phyloP scores from a whole-genome alignment of 768 basidiomycete species.

The Auricularia auricula-judae region DNA sequence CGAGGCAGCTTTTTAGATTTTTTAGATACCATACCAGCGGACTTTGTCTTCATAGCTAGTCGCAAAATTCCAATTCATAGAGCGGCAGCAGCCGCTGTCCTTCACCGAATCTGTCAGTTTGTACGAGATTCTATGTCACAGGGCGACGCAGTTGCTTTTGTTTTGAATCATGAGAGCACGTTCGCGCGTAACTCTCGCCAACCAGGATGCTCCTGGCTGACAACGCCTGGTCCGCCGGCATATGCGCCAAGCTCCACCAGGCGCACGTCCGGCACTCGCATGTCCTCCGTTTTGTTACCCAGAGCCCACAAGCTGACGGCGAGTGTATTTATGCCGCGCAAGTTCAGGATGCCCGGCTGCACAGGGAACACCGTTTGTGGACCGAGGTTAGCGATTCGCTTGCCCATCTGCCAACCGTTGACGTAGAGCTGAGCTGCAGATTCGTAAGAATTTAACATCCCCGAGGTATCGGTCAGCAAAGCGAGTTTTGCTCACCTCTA shows the following conservation, averaged over 20 bases:
- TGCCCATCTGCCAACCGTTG: conserved; percentile 23
- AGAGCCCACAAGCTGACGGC: conserved; percentile 16
- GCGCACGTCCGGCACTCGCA: background rate
- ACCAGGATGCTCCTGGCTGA: background rate
- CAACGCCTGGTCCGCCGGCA: background rate
- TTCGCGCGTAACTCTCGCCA: no score
- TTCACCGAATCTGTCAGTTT: no score
- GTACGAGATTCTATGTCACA: no score
- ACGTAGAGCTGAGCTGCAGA: conserved; percentile 10
- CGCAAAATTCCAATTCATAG: no score
- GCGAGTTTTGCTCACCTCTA: conserved; percentile 10
- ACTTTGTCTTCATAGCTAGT: no score
- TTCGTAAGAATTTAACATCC: background rate
- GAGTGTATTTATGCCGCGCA: conserved; percentile 15
- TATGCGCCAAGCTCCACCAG: background rate
- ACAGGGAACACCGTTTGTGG: conserved; percentile 12
- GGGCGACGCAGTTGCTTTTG: no score
- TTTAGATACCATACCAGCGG: no score
- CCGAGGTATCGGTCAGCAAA: background rate
- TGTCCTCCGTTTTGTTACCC: background rate
- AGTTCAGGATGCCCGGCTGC: conserved; percentile 16
- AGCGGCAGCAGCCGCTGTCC: no score
- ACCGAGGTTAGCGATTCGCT: conserved; percentile 13
- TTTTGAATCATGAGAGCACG: no score
- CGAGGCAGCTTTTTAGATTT: no score